Conservation (phyloP, 1,139 yeast species). For the Yamadazyma spencermartinsiae region DNA sequence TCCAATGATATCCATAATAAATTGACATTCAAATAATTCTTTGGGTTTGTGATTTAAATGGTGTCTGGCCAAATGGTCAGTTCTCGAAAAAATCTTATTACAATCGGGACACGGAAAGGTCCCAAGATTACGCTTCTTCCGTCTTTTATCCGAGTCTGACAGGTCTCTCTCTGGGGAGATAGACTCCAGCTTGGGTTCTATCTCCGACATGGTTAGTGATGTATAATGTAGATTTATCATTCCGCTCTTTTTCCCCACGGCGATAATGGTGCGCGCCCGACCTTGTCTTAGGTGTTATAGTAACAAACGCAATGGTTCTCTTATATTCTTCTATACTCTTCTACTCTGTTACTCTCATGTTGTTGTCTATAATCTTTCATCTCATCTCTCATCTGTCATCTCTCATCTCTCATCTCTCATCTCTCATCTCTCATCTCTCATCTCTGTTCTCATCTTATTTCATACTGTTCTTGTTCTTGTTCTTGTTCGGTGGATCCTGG, state of each 20-base stretch:
- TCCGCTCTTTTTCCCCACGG: conserved; percentile 2
- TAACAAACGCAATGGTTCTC: too few species aligned
- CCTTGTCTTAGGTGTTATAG: too few species aligned
- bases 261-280: not conserved
- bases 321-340: too few species aligned
- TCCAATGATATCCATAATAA: conserved; percentile 27
- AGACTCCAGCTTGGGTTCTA: conserved; percentile 3
- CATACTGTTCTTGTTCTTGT: not conserved
- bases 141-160: conserved; percentile 6
- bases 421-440: too few species aligned
- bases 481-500: not conserved
- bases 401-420: too few species aligned
- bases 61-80: conserved; percentile 47
- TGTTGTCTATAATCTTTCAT: too few species aligned
- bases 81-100: conserved; percentile 42
- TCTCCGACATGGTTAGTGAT: not conserved
- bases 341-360: too few species aligned
- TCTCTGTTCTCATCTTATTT: not conserved
- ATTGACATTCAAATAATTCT: conserved; percentile 36
- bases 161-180: conserved; percentile 3
- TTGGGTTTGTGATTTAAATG: conserved; percentile 47
- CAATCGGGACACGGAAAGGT: conserved; percentile 34
- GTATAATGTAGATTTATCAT: not conserved
- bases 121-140: conserved; percentile 18
- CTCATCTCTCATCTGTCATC: too few species aligned